phyloP scores from a whole-genome alignment of 208 protist species.

The Trypanosomatidae sp. region DNA sequence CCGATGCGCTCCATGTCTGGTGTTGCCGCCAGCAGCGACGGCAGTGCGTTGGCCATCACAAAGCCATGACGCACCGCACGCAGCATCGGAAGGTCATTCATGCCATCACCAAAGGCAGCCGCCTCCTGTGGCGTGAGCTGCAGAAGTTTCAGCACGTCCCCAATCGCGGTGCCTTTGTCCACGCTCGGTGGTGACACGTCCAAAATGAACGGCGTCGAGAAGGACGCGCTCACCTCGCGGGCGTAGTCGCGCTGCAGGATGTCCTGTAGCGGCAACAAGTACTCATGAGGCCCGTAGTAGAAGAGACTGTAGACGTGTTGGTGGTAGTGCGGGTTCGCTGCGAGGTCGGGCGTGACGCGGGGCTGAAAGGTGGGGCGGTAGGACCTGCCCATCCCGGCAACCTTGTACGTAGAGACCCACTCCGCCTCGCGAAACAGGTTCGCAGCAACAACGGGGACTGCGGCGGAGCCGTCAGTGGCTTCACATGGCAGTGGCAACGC shows the following conservation, averaged over 20 bases:
- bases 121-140: conserved; percentile 26
- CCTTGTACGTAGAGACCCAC: no score
- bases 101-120: conserved; percentile 72
- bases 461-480: no score
- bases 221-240: conserved; percentile 22
- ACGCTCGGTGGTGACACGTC: conserved; percentile 36
- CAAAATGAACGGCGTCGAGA: conserved; percentile 41
- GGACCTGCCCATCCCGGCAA: no score
- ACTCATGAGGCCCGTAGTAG: conserved; percentile 33
- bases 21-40: conserved; percentile 34
- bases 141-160: conserved; percentile 35
- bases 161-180: conserved; percentile 56
- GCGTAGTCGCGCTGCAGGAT: conserved; percentile 28
- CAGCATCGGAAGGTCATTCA: conserved; percentile 74
- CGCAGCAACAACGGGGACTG: conserved; percentile 31
- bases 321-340: no score
- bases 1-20: conserved; percentile 45
- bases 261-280: conserved; percentile 31
- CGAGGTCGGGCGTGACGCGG: no score
- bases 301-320: no score
- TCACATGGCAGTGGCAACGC: conserved; percentile 21
- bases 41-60: conserved; percentile 60
- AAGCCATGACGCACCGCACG: conserved; percentile 40
- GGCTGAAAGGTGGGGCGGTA: no score
- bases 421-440: no score